Conservation (phyloP, 2,329 filamentous ascomycete genomes). For the Tolypocladium sp. region DNA sequence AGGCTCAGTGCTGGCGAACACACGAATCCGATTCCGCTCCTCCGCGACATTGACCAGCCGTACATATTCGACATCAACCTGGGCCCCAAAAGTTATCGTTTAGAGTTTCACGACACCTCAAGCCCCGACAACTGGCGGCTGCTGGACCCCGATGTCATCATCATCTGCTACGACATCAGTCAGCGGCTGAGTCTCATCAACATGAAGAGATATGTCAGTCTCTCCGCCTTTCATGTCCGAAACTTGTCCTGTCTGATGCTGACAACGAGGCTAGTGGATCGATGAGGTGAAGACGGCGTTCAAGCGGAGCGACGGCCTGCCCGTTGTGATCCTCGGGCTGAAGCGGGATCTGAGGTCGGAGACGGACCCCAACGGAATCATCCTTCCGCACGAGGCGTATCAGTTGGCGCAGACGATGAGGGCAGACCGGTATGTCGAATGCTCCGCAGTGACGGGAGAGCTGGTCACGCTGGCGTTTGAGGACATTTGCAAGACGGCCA, state of each 20-base stretch:
- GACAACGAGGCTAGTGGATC: conserved; percentile 39
- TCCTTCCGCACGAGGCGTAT: conserved; percentile 53
- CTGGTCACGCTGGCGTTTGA: conserved; percentile 48
- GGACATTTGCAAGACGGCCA: conserved; percentile 49
- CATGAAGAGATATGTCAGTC: conserved; percentile 44
- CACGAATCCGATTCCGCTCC: conserved; percentile 33
- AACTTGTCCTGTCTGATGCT: conserved; percentile 3
- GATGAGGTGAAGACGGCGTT: conserved; percentile 43
- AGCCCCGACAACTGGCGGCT: conserved; percentile 49
- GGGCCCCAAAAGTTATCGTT: conserved; percentile 30
- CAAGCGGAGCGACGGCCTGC: conserved; percentile 35
- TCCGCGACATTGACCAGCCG: conserved; percentile 51
- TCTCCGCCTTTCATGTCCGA: background rate
- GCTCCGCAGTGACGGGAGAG: conserved; percentile 52
- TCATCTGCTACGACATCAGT: conserved; percentile 55
- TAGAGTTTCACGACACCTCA: conserved; percentile 53
- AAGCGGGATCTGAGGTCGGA: conserved; percentile 53
- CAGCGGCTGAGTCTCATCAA: conserved; percentile 48
- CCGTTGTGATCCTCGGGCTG: conserved; percentile 48
- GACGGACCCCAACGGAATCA: conserved; percentile 48
- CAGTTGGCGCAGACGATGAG: conserved; percentile 47
- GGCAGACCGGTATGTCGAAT: conserved; percentile 55
- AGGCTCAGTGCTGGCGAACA: conserved; percentile 40
- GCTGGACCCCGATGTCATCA: conserved; percentile 47
- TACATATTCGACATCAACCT: conserved; percentile 47